Base-by-base conservation (phyloP, 192 early-diverging fungal species). In the Chytriomyces sp. region DNA sequence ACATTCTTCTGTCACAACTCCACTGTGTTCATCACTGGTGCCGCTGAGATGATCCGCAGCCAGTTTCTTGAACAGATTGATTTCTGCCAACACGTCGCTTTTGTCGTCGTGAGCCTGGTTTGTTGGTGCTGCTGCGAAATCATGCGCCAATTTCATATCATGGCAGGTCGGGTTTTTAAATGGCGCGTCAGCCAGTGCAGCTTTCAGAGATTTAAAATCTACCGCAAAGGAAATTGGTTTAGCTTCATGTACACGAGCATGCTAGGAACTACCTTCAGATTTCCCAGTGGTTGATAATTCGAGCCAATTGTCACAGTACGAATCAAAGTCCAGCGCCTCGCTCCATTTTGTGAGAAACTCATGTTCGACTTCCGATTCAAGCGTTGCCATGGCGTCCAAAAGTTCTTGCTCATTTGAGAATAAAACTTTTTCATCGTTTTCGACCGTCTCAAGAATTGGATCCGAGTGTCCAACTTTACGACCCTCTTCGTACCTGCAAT, bases 301-400 rank as follows among this genome's bases (percentile, higher is more conserved):
- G n/a, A 84, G 18, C 88, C 88, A 89, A 53, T 86, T 77, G 24
- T 75, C 59, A 35, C 69, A 49, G 62, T 89, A 89, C 13, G 50
- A 43, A 24, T 87, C 84, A 67, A 86, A 89, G 68, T 89, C 82
- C 43, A 89, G 82, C 4, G 83, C 86, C 35, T 77, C 69, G 1
- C 78, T 82, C 88, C 88, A 89, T 69, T 79, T 78, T 26, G 81
- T 79, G 66, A 89, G 67, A 26, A 81, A 63, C 7, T 84, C 83
- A 57, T 77, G 67, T 50, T 85, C 82, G 46, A 82, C 18, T n/a
- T 85, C 81, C 13, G 67, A 61, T 63, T 89, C 84, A 6, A 86
- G 60, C 24, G 82, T 73, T 11, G 71, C 65, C 47, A 87, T 73
- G 35, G 78, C 78, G 18, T 72, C 11, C 13, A 79, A 23, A 18